Evolutionary conservation across 805 yeast genomes (phyloP).

Genomic region (Yarrowia sp.): DNA sequence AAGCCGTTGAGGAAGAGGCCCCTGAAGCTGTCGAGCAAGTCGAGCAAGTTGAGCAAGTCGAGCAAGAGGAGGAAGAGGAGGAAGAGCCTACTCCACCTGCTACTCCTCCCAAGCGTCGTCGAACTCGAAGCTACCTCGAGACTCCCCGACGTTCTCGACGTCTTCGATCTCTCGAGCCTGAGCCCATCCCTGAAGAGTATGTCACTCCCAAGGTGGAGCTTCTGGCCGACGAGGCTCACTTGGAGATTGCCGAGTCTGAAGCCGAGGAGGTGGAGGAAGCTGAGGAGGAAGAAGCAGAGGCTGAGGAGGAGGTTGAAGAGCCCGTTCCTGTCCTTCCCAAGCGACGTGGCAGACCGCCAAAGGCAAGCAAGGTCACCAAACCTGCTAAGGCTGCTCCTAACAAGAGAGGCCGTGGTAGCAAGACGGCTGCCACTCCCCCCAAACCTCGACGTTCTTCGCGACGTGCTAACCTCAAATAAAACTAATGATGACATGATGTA

Average conservation of each 20-base stretch:
- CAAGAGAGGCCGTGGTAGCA: not conserved
- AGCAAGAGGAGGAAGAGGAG: too few species aligned
- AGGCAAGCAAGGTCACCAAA: not conserved
- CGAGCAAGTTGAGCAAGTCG: too few species aligned
- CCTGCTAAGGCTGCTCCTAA: not conserved
- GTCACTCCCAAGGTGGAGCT: slow-evolving; percentile 12
- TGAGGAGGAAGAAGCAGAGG: not conserved
- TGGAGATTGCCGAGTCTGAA: slow-evolving; percentile 2
- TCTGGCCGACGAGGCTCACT: slow-evolving; percentile 3
- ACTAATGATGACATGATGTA: slow-evolving; percentile 8
- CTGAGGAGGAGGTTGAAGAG: not conserved
- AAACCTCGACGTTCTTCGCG: slow-evolving; percentile 18
- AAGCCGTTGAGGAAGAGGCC: not conserved
- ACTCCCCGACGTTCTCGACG: slow-evolving; percentile 15
- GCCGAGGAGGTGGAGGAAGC: not conserved
- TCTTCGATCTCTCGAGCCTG: slow-evolving; percentile 15
- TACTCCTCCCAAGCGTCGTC: not conserved
- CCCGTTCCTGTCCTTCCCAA: slow-evolving; percentile 1
- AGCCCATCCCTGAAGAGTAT: slow-evolving; percentile 17
- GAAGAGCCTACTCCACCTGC: not conserved
- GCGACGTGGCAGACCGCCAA: not conserved
- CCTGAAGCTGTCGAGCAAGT: too few species aligned
- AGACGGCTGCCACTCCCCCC: not conserved
- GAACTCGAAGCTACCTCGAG: not conserved
- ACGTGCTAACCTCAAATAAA: not conserved